Base-by-base conservation (phyloP, 1,284 basidiomycete genomes). In the Cerioporus squamosus region DNA sequence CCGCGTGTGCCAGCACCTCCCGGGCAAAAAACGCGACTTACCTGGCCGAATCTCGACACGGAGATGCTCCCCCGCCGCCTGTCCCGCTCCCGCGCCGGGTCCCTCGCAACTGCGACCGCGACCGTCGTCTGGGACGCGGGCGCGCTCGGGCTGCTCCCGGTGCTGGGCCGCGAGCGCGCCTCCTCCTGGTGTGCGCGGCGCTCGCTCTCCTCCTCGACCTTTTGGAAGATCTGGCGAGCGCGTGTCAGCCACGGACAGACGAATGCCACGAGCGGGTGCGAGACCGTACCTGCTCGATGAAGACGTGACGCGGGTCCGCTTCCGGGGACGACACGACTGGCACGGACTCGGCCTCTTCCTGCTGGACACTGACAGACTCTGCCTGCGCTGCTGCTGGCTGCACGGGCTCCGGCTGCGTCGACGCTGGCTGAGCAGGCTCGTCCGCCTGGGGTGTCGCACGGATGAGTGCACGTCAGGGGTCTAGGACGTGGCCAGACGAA, bases 1-100 rank as follows among this genome's bases (percentile, higher is more conserved):
- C 18, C 38, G 15, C 44, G 49, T 4, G 15, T 38, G 36, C 20
- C 9, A 26, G 10, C n/a, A 23, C n/a, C 24, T 44, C 33, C 12
- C 33, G 14, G 15, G 33, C 15, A 20, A 23, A 14, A 50, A 5
- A 43, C 14, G 15, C 14, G 38, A 20, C 39, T 24, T 39, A 67
- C 67, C 66, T 68, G 66, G 31, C 67, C 68, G 53, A 68, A 67
- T 2, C 68, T 54, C 38, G 68, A 70, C 29, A 70, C 63, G 5
- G 67, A 66, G 50, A 70, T 65, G 57, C 68, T 70, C 29, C 66
- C 68, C 18, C 68, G 44, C 45, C 66, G 55, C 42, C 67, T 57
- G 44, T 65, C 61, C 8, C 63, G 51, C 33, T 36, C 33, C 15
- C 33, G 33, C 33, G 29, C 29, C 26, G 45, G 55, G 54, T 53